Evolutionary conservation across 177 flowering plant species (phyloP), one percentile per base, ranked within the genome.

Genomic region (Vitis hybrid): DNA sequence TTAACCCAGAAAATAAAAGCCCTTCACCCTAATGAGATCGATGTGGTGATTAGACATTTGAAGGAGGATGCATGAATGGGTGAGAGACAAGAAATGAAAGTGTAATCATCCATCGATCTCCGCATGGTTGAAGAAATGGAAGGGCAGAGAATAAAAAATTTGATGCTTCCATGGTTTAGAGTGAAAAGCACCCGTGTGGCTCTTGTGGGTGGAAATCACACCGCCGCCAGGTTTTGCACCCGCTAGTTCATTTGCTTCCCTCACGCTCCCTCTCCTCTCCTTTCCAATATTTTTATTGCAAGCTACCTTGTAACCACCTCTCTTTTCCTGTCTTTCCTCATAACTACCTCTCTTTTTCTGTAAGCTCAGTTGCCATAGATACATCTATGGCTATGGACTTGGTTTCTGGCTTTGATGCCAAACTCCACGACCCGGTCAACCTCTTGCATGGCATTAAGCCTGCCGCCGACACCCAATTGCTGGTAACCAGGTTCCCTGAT

Each of bases 161-260:
- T 94, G 80, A 68, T 92, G 78, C 81, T 84, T 30, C 80, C 92
- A 6, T 80, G 86, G 79, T 85, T 80, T 4, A 77, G 77, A 73
- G 50, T 74, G 6, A 81, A 75, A 76, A 80, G 69, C 40, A 72
- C 68, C 35, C 86, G 90, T 69, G 85, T 87, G 35, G 85, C 91
- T 74, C 97, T 94, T 75, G 87, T 90, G 89, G 97, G 98, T 90
- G 97, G 98, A 62, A 94, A 94, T 66, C 97, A 94, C 87, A 92
- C 97, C 75, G 88, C 97, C 30, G 80, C 97, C 76, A 83, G 97
- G 74, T 94, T 94, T 75, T 94, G 97, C 77, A 81, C 89, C 71
- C 97, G 98, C 84, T 94, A 94, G 70, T 13, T 18, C 11, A 0
- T 18, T 6, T 21, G 11, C 19, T 65, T n/a, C 51, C 49, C 62